Evolutionary conservation across 1,139 yeast genomes (phyloP), one percentile per base, ranked within the genome.

Genomic region (Hyphopichia wangnamkhiaoensis): DNA sequence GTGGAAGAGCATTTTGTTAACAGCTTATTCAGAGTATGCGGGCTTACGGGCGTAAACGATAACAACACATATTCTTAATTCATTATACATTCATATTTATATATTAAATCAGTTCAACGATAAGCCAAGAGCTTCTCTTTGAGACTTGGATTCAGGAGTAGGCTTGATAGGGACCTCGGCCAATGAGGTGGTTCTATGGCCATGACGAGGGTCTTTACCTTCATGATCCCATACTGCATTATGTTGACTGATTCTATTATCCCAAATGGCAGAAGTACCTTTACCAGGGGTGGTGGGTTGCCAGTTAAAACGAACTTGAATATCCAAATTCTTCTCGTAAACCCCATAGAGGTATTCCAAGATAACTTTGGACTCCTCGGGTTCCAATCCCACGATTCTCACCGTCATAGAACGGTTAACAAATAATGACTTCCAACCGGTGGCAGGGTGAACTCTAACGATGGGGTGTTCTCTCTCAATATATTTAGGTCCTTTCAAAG

Each of bases 201-300:
- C 84, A 46, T 76, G 83, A 56, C 84, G 65, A 38, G 69, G 74
- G 44, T 20, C 76, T 76, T 49, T 74, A 79, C 49, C 77, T 74
- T 82, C 72, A 54, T 29, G 15, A 21, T 4, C 37, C 44, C 53
- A 68, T 26, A 74, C 74, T 20, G 77, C 75, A 47, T 56, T 59
- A 54, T 79, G 83, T 42, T 74, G 76, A 32, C 76, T 62, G 40
- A 74, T 52, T 57, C 82, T 61, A 63, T 79, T 78, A 49, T 78
- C 82, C 83, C 84, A 79, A 35, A 78, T 53, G 31, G 81, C 82
- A 42, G 79, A 71, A 24, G 79, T 71, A 21, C 81, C 82, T 32
- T 63, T 63, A 8, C 31, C 31, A 5, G 61, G 58, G 49, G 66
- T 61, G 23, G 76, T 60, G 28, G 72, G 65, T 41, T 66, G 66